Evolutionary conservation across 768 basidiomycete species (phyloP), one percentile per base, ranked within the genome.

Genomic region (Gelatoporia subvermispora): DNA sequence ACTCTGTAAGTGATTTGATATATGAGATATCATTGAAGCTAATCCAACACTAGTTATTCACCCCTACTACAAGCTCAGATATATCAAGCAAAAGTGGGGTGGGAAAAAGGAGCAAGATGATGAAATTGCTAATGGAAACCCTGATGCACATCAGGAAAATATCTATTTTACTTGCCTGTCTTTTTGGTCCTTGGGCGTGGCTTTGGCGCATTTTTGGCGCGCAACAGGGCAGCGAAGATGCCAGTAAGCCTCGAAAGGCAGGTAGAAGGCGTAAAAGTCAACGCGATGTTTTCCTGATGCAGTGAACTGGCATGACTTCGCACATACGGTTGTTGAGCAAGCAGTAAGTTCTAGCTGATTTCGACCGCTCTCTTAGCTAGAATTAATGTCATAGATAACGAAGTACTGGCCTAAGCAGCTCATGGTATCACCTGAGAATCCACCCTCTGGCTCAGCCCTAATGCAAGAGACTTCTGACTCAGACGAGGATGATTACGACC

Each of bases 41-140:
- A n/a, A n/a, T 31, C 13, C 7, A 31, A 7, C 13, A 8, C n/a
- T 20, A 38, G 37, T n/a, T n/a, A 38, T 66, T 8, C 63, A 68
- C 35, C 65, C 60, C 0, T 69, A 67, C 44, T 68, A 58, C 23
- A 39, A 47, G n/a, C 37, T 47, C 4, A 5, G n/a, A 3, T 47
- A 65, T 45, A 62, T 43, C 8, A 22, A 3, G 1, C 11, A 31
- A 2, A 3, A 47, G n/a, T 47, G 37, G 46, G 46, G 46, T 18
- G 46, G 46, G 3, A 38, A 15, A 10, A 24, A 23, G 2, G 46
- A 47, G 17, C 36, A 47, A 15, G 9, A 10, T 5, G 23, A 25
- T n/a, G 46, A 40, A 2, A 2, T 39, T 20, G 23, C 8, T 4
- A 10, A 4, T 25, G 36, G 23, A 2, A 37, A 28, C n/a, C n/a